Base-by-base conservation (phyloP, 371 early-diverging fungal species). In the Syncephalis fuscata region DNA sequence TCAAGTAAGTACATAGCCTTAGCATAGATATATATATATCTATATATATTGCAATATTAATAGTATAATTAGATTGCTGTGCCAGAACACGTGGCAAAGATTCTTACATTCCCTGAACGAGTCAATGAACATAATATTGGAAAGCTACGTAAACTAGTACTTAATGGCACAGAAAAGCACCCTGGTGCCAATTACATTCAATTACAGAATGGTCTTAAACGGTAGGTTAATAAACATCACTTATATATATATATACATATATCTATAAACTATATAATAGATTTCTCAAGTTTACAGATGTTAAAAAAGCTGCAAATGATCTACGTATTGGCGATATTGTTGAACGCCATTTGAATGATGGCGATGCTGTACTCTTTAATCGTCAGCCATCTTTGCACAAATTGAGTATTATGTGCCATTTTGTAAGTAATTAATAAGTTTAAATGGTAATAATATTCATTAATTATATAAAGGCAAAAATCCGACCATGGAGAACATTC, bases 321-420 rank as follows among this genome's bases (percentile, higher is more conserved):
- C 62, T 99, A 39, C 68, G 76, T 25, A 67, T 83, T 45, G 99
- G 99, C 46, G 99, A 99, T 70, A 53, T 89, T 16, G 99, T 99
- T 11, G 98, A 98, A 53, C 78, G 99, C 19, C 99, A 99, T 61
- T 62, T 99, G 48, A 66, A 72, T 26, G 92, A 97, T 62, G 91
- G 86, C 25, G 99, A 99, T 62, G 82, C 95, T 22, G 97, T 99
- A n/a, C 68, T 99, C 40, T 99, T 99, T 72, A 99, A 99, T 65
- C 88, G 99, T 55, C 99, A 99, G 72, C 99, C 99, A 21, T 98
- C 98, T 9, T 77, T 99, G 48, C 99, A 99, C 69, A 82, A 92
- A 58, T 76, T 98, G 50, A 87, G 88, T 62, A 99, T 99, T 52
- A 98, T 99, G 99, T 86, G 97, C 2, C 99, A 99, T 63, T 83